These are phyloP conservation scores for Atalantia buxifolia DNA, from an alignment of 345 rosid genomes.

Conservation along the genomic window DNA sequence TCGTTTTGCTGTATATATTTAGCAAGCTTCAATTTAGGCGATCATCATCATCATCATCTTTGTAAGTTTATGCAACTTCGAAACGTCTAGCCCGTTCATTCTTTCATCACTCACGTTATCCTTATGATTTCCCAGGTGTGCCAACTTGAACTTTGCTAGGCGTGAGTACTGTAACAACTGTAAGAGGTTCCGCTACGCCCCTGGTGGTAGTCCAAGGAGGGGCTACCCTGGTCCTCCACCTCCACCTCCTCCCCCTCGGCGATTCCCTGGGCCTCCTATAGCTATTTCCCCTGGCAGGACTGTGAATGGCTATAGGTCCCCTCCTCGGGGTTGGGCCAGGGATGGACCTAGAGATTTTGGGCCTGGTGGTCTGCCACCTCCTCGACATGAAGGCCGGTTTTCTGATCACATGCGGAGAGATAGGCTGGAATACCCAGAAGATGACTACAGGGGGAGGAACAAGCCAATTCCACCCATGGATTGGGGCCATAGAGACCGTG, in stretches of 20 bases:
- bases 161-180: slow-evolving; percentile 73
- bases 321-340: slow-evolving; percentile 63
- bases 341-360: slow-evolving; percentile 63
- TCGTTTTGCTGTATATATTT: neutral
- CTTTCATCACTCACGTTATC: neutral
- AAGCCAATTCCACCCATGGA: slow-evolving; percentile 49
- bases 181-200: slow-evolving; percentile 58
- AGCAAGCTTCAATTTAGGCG: neutral
- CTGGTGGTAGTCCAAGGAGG: slow-evolving; percentile 62
- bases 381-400: slow-evolving; percentile 63
- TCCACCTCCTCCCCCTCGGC: slow-evolving; percentile 44
- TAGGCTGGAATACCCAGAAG: slow-evolving; percentile 49
- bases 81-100: neutral
- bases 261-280: slow-evolving; percentile 56
- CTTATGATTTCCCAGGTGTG: slow-evolving; percentile 48
- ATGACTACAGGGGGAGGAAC: slow-evolving; percentile 56
- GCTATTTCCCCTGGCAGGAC: slow-evolving; percentile 61
- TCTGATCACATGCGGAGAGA: slow-evolving; percentile 54
- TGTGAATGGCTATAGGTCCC: slow-evolving; percentile 69
- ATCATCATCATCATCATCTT: neutral
- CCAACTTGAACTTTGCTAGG: slow-evolving; percentile 85
- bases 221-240: slow-evolving; percentile 48
- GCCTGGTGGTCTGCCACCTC: slow-evolving; percentile 45
- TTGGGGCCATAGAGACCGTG: slow-evolving; percentile 58
- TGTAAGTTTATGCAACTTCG: neutral